Evolutionary conservation across 352 stramenopile genomes (phyloP), one percentile per base, ranked within the genome.

Genomic region (Sclerospora graminicola): DNA sequence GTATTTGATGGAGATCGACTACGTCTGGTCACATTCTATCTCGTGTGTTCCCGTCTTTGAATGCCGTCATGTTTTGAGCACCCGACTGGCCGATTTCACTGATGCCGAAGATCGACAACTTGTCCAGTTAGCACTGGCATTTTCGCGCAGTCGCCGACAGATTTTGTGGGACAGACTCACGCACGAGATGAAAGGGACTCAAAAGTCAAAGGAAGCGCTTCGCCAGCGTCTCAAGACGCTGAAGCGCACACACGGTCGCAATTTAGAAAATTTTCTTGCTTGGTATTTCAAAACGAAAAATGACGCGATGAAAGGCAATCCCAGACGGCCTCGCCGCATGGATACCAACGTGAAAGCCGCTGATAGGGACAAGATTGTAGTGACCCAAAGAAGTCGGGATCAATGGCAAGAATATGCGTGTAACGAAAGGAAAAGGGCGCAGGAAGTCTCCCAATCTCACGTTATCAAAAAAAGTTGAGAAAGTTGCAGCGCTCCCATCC

Each of bases 191-290:
- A 20, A 46, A 31, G 18, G 19, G 30, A 51, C 47, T 1, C 50
- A 48, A 21, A 66, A 75, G 27, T 31, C 43, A 0, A 76, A 76
- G 29, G 42, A 63, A 2, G 54, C 35, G 7, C 47, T 81, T 8
- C 63, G 49, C 1, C 69, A 78, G 52, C 69, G 69, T 11, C 52
- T 81, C 3, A 81, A 81, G 30, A 81, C 69, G 2, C 53, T 81
- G 4, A 81, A 81, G 32, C 63, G 66, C n/a, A 78, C 55, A 1
- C 40, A 81, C 24, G 63, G 60, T 18, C 28, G 21, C 15, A 36
- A 63, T 10, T 13, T 78, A 8, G 43, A 48, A 7, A 14, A 51
- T 0, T 81, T 81, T 18, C 66, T 57, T 0, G 5, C 9, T 6
- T 69, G 69, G 63, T 81, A 55, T 48, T 81, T 76, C 14, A 61